Percentiles rank a stretch among this genome's conserved stretches.
Evolutionary conservation across 148 eudicot genomes (phyloP).

Genomic region (Cornus suecica): DNA sequence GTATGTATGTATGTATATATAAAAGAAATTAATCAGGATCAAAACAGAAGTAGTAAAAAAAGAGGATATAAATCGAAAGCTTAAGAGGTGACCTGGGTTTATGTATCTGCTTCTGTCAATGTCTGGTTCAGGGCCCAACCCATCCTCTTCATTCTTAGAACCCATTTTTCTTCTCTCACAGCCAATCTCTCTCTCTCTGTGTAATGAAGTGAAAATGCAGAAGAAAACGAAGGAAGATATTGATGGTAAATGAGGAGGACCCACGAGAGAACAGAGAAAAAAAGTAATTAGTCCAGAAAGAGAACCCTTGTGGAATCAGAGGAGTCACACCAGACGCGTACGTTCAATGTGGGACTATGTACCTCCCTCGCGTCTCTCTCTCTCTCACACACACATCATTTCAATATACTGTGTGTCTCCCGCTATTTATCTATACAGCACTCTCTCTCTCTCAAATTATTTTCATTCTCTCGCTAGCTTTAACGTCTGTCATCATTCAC

Average conservation of each 20-base stretch:
- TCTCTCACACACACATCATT: neutral
- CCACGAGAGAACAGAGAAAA: neutral
- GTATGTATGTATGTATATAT: too few species aligned
- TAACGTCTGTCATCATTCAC: neutral
- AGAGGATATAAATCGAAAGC: neutral
- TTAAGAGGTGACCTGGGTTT: slow-evolving; percentile 8
- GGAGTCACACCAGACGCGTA: neutral
- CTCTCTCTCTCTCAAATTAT: too few species aligned
- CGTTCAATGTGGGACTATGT: neutral
- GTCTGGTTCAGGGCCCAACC: neutral
- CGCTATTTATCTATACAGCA: neutral
- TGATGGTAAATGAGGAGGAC: neutral
- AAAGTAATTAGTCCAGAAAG: neutral
- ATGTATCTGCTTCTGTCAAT: neutral
- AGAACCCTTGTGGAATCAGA: neutral
- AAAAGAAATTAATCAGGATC: neutral
- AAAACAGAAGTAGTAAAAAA: neutral
- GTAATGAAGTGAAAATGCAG: neutral
- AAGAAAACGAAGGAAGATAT: neutral
- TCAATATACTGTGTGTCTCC: neutral
- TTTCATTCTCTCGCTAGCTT: neutral
- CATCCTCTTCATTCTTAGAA: neutral
- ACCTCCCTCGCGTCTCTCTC: neutral
- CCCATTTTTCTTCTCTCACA: neutral
- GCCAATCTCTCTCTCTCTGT: neutral